Conservation (phyloP, 495 filamentous ascomycete species). For the Aspergillus conjunctus region DNA sequence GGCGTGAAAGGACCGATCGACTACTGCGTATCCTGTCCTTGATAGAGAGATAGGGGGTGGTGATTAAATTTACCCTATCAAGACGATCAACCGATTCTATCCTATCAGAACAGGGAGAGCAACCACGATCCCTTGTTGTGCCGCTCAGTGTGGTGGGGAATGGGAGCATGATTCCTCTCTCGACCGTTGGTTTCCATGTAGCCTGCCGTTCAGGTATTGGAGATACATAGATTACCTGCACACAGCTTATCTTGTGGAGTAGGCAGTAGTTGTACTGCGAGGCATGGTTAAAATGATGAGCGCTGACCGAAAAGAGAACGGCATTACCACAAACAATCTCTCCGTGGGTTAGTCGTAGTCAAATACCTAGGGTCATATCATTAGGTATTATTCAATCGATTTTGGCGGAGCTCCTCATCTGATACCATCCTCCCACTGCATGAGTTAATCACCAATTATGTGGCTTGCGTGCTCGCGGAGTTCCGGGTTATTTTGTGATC, state of each 20-base stretch:
- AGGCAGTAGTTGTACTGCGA: too few relatives aligned
- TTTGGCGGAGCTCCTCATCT: constrained; percentile 1
- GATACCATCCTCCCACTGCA: constrained; percentile 8
- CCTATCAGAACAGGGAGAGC: constrained; percentile 25
- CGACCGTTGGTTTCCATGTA: neutral
- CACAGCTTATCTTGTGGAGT: too few relatives aligned
- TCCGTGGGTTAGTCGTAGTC: neutral
- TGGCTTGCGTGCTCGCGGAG: constrained; percentile 11
- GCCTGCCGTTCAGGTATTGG: too few relatives aligned
- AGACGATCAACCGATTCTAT: constrained; percentile 26
- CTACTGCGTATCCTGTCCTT: neutral
- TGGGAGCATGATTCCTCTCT: constrained; percentile 7
- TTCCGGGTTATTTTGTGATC: constrained; percentile 25
- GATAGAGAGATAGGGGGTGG: neutral
- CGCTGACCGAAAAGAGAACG: neutral
- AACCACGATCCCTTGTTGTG: constrained; percentile 19
- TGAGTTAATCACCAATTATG: constrained; percentile 1
- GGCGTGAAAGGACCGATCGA: too few relatives aligned
- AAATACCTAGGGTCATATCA: neutral
- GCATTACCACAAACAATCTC: constrained; percentile 3
- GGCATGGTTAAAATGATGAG: neutral
- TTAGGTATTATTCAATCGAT: neutral
- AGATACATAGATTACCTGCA: too few relatives aligned
- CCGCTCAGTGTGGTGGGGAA: constrained; percentile 19
- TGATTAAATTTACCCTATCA: constrained; percentile 9